phyloP scores from a whole-genome alignment of 1,284 basidiomycete genomes.

The Boletellus deceptivus region DNA sequence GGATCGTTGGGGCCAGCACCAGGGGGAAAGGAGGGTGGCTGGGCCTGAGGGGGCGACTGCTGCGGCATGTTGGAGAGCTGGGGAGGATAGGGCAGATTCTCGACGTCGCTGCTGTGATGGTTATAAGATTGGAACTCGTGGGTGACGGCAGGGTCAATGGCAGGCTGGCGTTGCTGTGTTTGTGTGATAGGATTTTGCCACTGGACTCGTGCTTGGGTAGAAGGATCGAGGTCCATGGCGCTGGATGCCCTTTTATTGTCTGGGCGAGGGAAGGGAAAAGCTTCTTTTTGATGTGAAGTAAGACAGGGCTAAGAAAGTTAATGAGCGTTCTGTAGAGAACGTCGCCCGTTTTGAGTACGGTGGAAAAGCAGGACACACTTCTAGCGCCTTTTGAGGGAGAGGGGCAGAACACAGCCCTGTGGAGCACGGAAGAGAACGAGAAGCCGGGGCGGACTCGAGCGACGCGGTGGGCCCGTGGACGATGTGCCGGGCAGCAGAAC shows the following conservation, averaged over 20 bases:
- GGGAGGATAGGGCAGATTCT: conserved; percentile 23
- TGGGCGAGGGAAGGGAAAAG: conserved; percentile 36
- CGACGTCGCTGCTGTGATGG: conserved; percentile 28
- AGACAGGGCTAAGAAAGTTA: conserved; percentile 23
- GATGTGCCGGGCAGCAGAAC: no score
- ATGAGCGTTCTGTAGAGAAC: conserved; percentile 32
- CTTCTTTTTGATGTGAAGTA: conserved; percentile 37
- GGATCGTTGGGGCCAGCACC: conserved; percentile 36
- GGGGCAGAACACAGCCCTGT: conserved; percentile 16
- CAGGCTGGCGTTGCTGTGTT: conserved; percentile 33
- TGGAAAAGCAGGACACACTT: conserved; percentile 9
- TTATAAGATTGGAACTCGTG: conserved; percentile 34
- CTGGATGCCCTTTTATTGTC: conserved; percentile 35
- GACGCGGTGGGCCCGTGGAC: neutral
- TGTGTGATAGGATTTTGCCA: conserved; percentile 35
- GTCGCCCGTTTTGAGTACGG: conserved; percentile 13
- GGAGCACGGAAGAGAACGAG: conserved; percentile 9
- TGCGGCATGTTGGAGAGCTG: conserved; percentile 30
- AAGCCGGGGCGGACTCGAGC: conserved; percentile 14
- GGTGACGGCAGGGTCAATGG: conserved; percentile 34
- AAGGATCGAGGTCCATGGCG: conserved; percentile 32
- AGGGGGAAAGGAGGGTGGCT: conserved; percentile 32
- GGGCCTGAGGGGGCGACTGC: conserved; percentile 25
- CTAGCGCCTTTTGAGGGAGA: conserved; percentile 16
- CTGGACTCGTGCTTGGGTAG: conserved; percentile 35